Conservation (phyloP, 139 green algal genomes). For the Picochlorum sp. region DNA sequence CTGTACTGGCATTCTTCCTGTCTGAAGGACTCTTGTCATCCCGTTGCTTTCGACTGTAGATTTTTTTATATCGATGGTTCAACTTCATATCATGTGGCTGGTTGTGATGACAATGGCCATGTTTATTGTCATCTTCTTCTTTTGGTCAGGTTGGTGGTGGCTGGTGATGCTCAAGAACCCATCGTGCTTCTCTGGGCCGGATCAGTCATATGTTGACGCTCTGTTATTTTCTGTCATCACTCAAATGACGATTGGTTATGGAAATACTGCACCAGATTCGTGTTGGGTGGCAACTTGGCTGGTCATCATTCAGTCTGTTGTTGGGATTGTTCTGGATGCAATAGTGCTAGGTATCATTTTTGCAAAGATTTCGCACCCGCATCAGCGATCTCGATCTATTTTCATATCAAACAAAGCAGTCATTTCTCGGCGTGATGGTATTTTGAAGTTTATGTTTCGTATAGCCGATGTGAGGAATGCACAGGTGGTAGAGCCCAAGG, state of each 20-base stretch:
- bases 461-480: conserved; percentile 67
- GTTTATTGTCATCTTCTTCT: conserved; percentile 37
- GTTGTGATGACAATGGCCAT: conserved; percentile 18
- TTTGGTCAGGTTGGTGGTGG: conserved; percentile 29
- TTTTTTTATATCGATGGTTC: conserved; percentile 60
- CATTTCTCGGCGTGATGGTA: conserved; percentile 69
- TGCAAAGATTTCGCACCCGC: conserved; percentile 66
- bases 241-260: conserved; percentile 51
- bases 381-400: conserved; percentile 71
- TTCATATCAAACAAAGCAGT: conserved; percentile 71
- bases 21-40: no score
- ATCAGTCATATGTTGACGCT: conserved; percentile 32
- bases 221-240: conserved; percentile 35
- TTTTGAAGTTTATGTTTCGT: conserved; percentile 89
- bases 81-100: conserved; percentile 31
- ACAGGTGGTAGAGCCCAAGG: conserved; percentile 23
- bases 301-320: conserved; percentile 61
- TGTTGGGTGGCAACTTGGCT: conserved; percentile 57
- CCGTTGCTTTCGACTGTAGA: conserved; percentile 23
- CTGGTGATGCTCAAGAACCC: conserved; percentile 26
- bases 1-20: not conserved
- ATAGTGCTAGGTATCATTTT: conserved; percentile 75
- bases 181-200: conserved; percentile 27
- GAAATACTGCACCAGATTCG: conserved; percentile 53
- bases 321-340: conserved; percentile 59